Evolutionary conservation across 2,329 filamentous ascomycete genomes (phyloP).

Genomic region (Penicillium aurantiogriseum): DNA sequence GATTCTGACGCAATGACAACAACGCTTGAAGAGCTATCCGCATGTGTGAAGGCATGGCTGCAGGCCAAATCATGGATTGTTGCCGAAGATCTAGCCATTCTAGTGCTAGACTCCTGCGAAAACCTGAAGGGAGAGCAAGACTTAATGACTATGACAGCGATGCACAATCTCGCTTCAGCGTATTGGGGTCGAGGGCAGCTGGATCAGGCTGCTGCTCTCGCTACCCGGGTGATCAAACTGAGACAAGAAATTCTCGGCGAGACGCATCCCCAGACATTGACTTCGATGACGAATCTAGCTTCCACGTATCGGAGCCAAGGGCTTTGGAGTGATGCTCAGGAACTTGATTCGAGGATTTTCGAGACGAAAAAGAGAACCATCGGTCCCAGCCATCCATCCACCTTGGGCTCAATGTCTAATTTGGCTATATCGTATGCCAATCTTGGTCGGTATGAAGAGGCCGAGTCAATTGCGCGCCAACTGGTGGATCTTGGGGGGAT

Average conservation of each 20-base stretch:
- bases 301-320: constrained; percentile 15
- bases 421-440: constrained; percentile 14
- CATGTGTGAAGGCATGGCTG: constrained; percentile 4
- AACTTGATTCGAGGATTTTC: constrained; percentile 9
- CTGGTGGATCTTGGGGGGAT: constrained; percentile 8
- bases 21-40: constrained; percentile 3
- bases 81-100: constrained; percentile 8
- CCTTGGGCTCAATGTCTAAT: constrained; percentile 12
- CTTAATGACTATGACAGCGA: constrained; percentile 13
- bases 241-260: constrained; percentile 9
- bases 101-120: constrained; percentile 2
- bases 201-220: constrained; percentile 7
- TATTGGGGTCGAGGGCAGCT: constrained; percentile 13
- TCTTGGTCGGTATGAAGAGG: constrained; percentile 14
- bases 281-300: constrained; percentile 18
- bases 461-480: constrained; percentile 5
- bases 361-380: constrained; percentile 8
- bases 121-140: constrained; percentile 9
- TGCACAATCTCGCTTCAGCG: constrained; percentile 15
- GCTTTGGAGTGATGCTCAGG: constrained; percentile 5
- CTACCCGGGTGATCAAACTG: constrained; percentile 3
- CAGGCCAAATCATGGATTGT: constrained; percentile 6
- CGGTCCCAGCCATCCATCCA: constrained; percentile 6
- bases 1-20: neutral
- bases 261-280: constrained; percentile 12